phyloP scores from a whole-genome alignment of 768 basidiomycete genomes.

The Amyloporia xantha region DNA sequence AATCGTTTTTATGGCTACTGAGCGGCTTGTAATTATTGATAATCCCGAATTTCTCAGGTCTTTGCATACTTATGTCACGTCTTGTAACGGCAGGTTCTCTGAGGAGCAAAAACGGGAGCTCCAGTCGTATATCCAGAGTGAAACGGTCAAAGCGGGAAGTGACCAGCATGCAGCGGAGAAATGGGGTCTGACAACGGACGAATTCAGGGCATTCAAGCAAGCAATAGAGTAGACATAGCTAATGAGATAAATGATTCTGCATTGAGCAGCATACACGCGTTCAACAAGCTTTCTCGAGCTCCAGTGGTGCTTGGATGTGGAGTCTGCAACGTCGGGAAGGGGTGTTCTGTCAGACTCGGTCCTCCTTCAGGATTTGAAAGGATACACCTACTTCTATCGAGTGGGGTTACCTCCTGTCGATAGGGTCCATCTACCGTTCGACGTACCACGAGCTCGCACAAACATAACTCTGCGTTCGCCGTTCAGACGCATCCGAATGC shows the following conservation, averaged over 20 bases:
- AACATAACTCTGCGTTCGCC: no score
- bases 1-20: background rate
- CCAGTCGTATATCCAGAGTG: constrained; percentile 20
- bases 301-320: no score
- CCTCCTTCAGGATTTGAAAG: no score
- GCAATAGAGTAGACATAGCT: constrained; percentile 7
- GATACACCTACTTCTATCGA: no score
- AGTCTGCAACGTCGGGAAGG: no score
- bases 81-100: constrained; percentile 31
- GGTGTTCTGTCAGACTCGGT: no score
- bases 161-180: constrained; percentile 17
- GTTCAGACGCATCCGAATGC: no score
- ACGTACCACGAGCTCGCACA: no score
- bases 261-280: background rate
- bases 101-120: constrained; percentile 26
- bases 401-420: no score
- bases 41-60: constrained; percentile 27
- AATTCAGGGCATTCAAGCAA: constrained; percentile 11
- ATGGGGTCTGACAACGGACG: constrained; percentile 24
- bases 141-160: constrained; percentile 13
- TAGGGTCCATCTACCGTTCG: no score
- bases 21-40: background rate
- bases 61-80: constrained; percentile 44
- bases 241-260: no score
- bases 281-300: no score